Conservation (phyloP, 495 filamentous ascomycete genomes). For the Podospora fimiseda region DNA sequence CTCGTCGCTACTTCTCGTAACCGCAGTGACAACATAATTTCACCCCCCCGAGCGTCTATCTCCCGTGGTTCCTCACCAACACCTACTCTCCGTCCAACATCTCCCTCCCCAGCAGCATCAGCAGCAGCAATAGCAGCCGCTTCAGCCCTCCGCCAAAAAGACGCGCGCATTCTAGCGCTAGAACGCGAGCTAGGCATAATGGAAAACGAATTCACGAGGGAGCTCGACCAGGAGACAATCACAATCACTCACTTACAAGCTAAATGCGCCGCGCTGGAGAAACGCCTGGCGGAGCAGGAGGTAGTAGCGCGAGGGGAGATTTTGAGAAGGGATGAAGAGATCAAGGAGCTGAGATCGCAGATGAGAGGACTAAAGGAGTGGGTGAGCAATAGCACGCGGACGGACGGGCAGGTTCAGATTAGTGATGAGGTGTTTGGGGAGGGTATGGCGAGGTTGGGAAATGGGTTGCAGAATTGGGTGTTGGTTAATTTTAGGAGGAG, state of each 20-base stretch:
- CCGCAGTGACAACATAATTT: slow-evolving; percentile 28
- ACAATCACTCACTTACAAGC: slow-evolving; percentile 43
- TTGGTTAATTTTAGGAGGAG: slow-evolving; percentile 48
- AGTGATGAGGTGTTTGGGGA: slow-evolving; percentile 51
- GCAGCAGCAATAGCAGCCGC: background rate
- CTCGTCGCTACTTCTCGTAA: background rate
- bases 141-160: slow-evolving; percentile 24
- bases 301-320: background rate
- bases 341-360: slow-evolving; percentile 37
- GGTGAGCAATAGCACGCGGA: slow-evolving; percentile 45
- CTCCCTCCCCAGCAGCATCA: background rate
- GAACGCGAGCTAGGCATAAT: slow-evolving; percentile 39
- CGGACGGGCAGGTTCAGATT: slow-evolving; percentile 36
- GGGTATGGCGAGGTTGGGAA: slow-evolving; percentile 41
- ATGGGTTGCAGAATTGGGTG: slow-evolving; percentile 54
- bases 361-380: slow-evolving; percentile 50
- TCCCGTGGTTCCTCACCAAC: slow-evolving; percentile 30
- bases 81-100: background rate
- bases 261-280: slow-evolving; percentile 37
- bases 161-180: slow-evolving; percentile 39
- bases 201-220: slow-evolving; percentile 41
- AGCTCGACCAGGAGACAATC: slow-evolving; percentile 42
- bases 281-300: slow-evolving; percentile 31
- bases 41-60: slow-evolving; percentile 35
- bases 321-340: slow-evolving; percentile 36